Evolutionary conservation across 2,329 filamentous ascomycete species (phyloP).

Genomic region (Cercospora berteroae): DNA sequence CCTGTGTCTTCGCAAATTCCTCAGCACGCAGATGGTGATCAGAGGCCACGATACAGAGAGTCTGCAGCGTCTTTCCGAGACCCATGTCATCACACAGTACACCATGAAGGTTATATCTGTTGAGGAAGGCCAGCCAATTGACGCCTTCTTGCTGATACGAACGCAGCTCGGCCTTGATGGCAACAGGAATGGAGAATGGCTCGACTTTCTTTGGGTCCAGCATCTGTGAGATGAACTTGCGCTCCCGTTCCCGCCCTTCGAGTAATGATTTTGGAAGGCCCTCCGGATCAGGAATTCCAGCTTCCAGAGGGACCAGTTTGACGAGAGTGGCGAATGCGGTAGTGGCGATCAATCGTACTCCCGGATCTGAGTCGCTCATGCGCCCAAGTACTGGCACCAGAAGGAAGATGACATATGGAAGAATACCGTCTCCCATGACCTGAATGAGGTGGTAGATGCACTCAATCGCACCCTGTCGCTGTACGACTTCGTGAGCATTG

Average conservation of each 20-base stretch:
- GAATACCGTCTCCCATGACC: conserved; percentile 93
- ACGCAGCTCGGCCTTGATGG: conserved; percentile 93
- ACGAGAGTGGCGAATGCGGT: conserved; percentile 96
- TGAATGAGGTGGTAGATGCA: conserved; percentile 95
- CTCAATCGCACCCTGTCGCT: conserved; percentile 90
- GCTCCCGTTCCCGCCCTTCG: conserved; percentile 85
- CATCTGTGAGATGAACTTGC: conserved; percentile 95
- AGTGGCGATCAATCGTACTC: conserved; percentile 88
- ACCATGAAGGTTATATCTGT: conserved; percentile 94
- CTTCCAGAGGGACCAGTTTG: conserved; percentile 93
- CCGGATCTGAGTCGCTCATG: conserved; percentile 98
- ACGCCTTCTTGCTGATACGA: conserved; percentile 98
- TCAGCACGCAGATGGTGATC: conserved; percentile 93
- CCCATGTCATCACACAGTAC: conserved; percentile 99
- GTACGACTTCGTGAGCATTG: conserved; percentile 83
- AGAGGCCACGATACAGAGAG: conserved; percentile 94
- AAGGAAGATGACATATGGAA: conserved; percentile 98
- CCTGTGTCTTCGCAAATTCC: conserved; percentile 79
- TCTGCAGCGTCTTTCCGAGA: conserved; percentile 94
- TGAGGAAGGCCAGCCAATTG: conserved; percentile 97
- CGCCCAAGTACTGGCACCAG: conserved; percentile 94
- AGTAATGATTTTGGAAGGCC: conserved; percentile 86
- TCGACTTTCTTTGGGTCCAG: conserved; percentile 97
- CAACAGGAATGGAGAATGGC: conserved; percentile 86
- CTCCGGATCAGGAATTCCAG: conserved; percentile 93